These are phyloP conservation scores for Epichloe uncinata DNA, from an alignment of 2,329 filamentous ascomycete genomes.

Conservation along the genomic window DNA sequence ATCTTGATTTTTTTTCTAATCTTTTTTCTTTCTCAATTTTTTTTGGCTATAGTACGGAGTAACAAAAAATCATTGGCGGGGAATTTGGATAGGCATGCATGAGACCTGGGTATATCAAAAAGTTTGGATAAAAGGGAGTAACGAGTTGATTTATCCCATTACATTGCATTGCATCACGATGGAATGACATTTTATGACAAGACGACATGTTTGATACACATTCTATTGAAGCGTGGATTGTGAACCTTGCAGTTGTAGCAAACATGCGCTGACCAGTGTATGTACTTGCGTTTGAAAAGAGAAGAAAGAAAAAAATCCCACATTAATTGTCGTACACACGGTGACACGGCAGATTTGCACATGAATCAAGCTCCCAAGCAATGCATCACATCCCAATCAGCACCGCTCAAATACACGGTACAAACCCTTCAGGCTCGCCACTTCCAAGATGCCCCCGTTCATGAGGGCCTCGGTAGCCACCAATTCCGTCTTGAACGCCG, in stretches of 20 bases:
- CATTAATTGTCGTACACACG: neutral
- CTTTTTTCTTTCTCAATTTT: too few species aligned
- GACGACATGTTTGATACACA: neutral
- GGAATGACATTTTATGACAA: too few species aligned
- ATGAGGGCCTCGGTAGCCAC: constrained; percentile 71
- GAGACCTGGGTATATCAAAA: neutral
- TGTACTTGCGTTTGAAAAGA: too few species aligned
- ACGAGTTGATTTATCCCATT: too few species aligned
- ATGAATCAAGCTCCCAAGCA: neutral
- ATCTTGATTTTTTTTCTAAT: too few species aligned
- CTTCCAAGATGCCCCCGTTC: constrained; percentile 63
- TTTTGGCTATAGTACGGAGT: neutral
- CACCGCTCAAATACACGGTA: constrained; percentile 94
- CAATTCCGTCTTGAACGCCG: constrained; percentile 69
- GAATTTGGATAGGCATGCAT: neutral
- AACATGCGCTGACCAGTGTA: too few species aligned
- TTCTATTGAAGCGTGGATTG: neutral
- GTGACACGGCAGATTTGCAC: too few species aligned
- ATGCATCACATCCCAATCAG: constrained; percentile 27
- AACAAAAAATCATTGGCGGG: neutral
- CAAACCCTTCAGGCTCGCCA: constrained; percentile 82
- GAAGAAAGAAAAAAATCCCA: neutral
- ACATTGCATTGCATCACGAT: too few species aligned
- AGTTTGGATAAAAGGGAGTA: neutral
- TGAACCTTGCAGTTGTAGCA: too few species aligned